Evolutionary conservation across 2,329 filamentous ascomycete species (phyloP), one percentile per base, ranked within the genome.

Genomic region (Aspergillus ochraceus): DNA sequence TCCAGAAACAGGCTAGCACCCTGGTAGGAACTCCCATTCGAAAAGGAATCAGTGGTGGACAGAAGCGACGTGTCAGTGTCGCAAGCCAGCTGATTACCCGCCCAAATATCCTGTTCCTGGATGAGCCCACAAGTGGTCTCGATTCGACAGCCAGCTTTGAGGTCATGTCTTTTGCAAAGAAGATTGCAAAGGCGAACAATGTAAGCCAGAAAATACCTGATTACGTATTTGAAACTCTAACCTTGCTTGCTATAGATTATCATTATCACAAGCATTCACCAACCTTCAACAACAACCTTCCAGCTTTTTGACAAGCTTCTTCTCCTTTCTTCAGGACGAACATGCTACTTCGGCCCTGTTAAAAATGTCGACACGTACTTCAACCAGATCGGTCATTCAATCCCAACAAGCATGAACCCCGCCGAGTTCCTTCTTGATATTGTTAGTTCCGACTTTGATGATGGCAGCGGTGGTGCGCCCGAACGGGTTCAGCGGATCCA

Each of bases 31-130:
- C 92, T 0, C 90, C 91, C 0, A 89, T 95, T 63, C 85, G 87
- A 10, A 95, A 93, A 74, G 92, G 92, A 14, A 87, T 96, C 60
- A 91, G 88, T 63, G 92, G 92, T 52, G 92, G 91, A 1, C 91
- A 96, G 78, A 96, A 95, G 80, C 84, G 90, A 46, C 83, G 92
- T 54, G 83, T 94, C 6, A 90, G 90, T 65, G 88, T 96, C 5
- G 91, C 91, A 1, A 90, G 89, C 62, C 90, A 92, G 70, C 82
- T 96, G 36, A 90, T 96, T 68, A 94, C 91, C 1, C 87, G 84
- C 58, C 91, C 92, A 0, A 90, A 89, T 74, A 87, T 96, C 8
- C 74, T 96, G 24, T 95, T 96, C 70, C 77, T 96, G 32, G 90
- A 95, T 70, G 91, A 95, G 74, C 91, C 91, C 0, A 96, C 91